Conservation (phyloP, 2,329 filamentous ascomycete species). For the Ascochyta lentis region DNA sequence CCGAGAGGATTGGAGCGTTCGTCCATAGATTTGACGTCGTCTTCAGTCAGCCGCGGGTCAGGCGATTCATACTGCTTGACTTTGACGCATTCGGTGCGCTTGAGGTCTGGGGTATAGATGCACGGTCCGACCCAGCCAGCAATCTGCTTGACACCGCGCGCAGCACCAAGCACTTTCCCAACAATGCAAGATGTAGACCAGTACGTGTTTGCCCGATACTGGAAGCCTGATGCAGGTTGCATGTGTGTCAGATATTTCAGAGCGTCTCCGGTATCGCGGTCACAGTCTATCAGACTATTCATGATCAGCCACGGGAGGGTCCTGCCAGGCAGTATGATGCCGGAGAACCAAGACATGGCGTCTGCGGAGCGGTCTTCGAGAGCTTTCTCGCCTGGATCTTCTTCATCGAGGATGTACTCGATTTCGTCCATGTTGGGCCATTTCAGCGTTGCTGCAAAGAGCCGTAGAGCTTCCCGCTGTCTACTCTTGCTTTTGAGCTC, state of each 20-base stretch:
- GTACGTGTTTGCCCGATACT: constrained; percentile 79
- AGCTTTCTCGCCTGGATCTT: constrained; percentile 56
- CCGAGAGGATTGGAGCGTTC: constrained; percentile 74
- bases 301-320: constrained; percentile 77
- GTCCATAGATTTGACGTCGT: constrained; percentile 70
- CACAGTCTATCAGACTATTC: constrained; percentile 78
- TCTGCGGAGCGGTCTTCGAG: constrained; percentile 71
- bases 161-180: constrained; percentile 72
- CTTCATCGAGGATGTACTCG: constrained; percentile 66
- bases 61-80: constrained; percentile 67
- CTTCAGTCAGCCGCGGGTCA: constrained; percentile 60
- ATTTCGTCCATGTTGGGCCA: constrained; percentile 76
- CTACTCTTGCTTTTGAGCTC: constrained; percentile 69
- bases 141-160: constrained; percentile 72
- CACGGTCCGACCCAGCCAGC: constrained; percentile 79
- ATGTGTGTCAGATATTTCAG: constrained; percentile 72
- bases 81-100: constrained; percentile 72
- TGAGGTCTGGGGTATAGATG: constrained; percentile 70
- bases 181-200: constrained; percentile 76
- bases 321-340: constrained; percentile 73
- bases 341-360: constrained; percentile 79
- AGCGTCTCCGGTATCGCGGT: constrained; percentile 70
- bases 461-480: constrained; percentile 72
- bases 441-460: constrained; percentile 74
- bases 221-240: constrained; percentile 74